phyloP scores from a whole-genome alignment of 192 early-diverging fungal species.

The Physocladia obscura region DNA sequence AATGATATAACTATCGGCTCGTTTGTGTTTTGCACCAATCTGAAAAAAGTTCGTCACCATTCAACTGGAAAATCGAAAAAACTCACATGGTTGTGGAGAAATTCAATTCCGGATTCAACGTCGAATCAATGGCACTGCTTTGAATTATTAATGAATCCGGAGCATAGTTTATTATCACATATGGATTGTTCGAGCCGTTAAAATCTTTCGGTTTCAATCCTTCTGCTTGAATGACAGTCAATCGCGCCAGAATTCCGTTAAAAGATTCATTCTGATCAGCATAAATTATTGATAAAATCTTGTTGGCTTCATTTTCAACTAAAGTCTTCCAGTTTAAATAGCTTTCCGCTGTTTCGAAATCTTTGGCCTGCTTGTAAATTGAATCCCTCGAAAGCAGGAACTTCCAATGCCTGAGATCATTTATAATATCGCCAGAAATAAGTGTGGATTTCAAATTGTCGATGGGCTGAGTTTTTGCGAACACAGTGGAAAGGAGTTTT shows the following conservation, averaged over 20 bases:
- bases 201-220: slow-evolving; percentile 6
- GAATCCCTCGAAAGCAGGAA: no score
- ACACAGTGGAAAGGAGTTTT: no score
- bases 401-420: no score
- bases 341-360: no score
- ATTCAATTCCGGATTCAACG: slow-evolving; percentile 3
- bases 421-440: no score
- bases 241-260: neutral
- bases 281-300: no score
- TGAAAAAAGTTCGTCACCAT: neutral
- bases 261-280: no score
- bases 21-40: neutral
- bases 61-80: neutral
- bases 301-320: no score
- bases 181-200: slow-evolving; percentile 3
- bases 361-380: no score
- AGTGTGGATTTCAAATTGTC: no score
- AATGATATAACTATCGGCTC: slow-evolving; percentile 22
- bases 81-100: neutral
- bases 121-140: neutral
- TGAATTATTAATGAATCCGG: neutral
- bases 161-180: neutral
- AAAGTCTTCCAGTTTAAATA: no score
- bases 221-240: neutral
- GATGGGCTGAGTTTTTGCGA: no score